A percentile compares a stretch with the other conserved stretches of the same genome.
These are phyloP conservation scores for Haplographium delicatum DNA, from an alignment of 495 filamentous ascomycete genomes.

Conservation along the genomic window DNA sequence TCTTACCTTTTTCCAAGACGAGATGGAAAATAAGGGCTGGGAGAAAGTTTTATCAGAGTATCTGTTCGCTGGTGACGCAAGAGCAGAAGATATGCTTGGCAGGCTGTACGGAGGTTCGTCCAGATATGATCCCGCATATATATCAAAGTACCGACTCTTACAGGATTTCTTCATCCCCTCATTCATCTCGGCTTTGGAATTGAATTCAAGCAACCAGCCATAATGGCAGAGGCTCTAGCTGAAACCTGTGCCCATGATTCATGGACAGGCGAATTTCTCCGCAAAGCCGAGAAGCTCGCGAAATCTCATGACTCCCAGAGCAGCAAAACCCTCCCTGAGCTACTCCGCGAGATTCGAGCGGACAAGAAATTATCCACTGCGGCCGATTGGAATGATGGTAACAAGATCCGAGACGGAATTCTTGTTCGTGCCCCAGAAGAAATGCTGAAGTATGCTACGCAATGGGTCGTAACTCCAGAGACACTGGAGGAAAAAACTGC, in stretches of 20 bases:
- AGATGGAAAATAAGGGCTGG: slow-evolving; percentile 61
- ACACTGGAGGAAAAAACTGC: slow-evolving; percentile 62
- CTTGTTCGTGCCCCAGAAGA: slow-evolving; percentile 55
- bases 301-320: slow-evolving; percentile 18
- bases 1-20: slow-evolving; percentile 63
- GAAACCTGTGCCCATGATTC: slow-evolving; percentile 61
- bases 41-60: slow-evolving; percentile 55
- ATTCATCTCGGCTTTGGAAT: slow-evolving; percentile 84
- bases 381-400: slow-evolving; percentile 46
- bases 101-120: slow-evolving; percentile 38
- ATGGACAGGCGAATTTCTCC: slow-evolving; percentile 45
- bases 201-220: slow-evolving; percentile 73
- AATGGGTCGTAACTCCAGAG: slow-evolving; percentile 53
- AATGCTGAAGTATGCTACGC: slow-evolving; percentile 53
- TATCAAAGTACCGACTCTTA: slow-evolving; percentile 10
- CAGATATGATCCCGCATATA: not conserved
- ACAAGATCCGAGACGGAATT: slow-evolving; percentile 64
- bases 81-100: slow-evolving; percentile 55
- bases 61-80: slow-evolving; percentile 56
- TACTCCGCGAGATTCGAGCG: slow-evolving; percentile 53
- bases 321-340: slow-evolving; percentile 46
- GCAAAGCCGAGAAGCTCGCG: slow-evolving; percentile 48
- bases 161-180: slow-evolving; percentile 70
- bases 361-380: slow-evolving; percentile 50
- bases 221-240: slow-evolving; percentile 76